Base-by-base conservation (phyloP, 83 land plant species). In the Larix sibirica region DNA sequence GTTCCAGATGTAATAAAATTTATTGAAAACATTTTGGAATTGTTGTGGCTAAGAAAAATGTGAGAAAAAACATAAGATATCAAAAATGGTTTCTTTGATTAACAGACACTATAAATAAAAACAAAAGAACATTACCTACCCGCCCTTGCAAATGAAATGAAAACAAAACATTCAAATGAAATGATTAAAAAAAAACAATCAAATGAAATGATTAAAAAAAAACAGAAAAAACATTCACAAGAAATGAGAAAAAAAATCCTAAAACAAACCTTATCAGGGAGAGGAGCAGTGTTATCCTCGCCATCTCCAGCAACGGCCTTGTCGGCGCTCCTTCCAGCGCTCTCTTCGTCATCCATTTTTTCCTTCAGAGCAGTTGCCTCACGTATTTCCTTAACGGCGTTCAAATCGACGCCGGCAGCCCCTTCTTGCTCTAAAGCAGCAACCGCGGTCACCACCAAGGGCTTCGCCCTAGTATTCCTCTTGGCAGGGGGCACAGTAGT, bases 211-310 rank as follows among this genome's bases (percentile, higher is more conserved):
- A 10, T n/a, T 10, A 20, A 10, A 10, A 50, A 50, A 59, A 20
- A 10, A 10, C 13, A 47, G 13, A 50, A 50, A 50, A 60, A 79
- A 28, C 0, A 3, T 28, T 56, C 21, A 31, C 4, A 21, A 69
- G 81, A 54, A 23, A 82, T 50, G 56, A 10, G 13, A 10, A 50
- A 50, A 0, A 50, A 50, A 50, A 50, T 10, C 12, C 12, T 10
- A 50, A 50, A 50, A 50, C 56, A 13, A 50, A 50, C 56, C 89
- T 80, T 89, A 20, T 89, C 89, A 21, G 91, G 91, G 64, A 89
- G 73, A 21, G 91, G 89, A 31, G 91, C 87, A 12, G 85, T 87
- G 78, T 80, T 84, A 23, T 87, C 91, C 47, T 89, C 91, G 13
- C 83, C 91, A 33, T 89, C 85, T 13, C 83, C 85, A 17, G 80